Conservation (phyloP, 306 rosid genomes). For the Sophora flavescens region DNA sequence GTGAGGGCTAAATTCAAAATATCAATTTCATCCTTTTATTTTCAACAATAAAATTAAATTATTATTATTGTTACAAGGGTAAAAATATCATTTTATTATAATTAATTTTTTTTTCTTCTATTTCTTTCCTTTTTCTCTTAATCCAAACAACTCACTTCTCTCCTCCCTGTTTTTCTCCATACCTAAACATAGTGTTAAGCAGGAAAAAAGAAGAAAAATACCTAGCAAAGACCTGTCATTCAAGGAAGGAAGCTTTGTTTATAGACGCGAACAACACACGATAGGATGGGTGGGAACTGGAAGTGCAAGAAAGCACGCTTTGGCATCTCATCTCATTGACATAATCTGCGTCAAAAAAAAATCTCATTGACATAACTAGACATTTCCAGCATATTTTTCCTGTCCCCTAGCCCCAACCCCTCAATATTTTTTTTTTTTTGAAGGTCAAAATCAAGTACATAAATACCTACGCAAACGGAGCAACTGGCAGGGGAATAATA, state of each 20-base stretch:
- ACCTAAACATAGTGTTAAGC: too few relatives aligned
- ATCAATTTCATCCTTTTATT: too few relatives aligned
- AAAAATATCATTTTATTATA: too few relatives aligned
- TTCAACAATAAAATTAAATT: too few relatives aligned
- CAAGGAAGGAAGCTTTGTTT: background rate
- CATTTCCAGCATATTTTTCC: slow-evolving; percentile 37
- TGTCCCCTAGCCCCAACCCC: slow-evolving; percentile 5
- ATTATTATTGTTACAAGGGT: too few relatives aligned
- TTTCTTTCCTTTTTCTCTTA: too few relatives aligned
- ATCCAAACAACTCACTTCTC: too few relatives aligned
- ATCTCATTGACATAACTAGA: background rate
- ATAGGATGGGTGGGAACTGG: slow-evolving; percentile 14
- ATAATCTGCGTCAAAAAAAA: too few relatives aligned
- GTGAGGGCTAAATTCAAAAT: too few relatives aligned
- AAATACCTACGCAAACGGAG: background rate
- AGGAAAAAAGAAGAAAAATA: background rate
- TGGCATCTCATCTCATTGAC: background rate
- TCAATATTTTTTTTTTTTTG: background rate
- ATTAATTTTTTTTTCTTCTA: too few relatives aligned
- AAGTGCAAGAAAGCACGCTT: slow-evolving; percentile 3
- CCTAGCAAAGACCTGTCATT: too few relatives aligned
- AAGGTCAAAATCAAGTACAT: background rate
- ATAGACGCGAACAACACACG: slow-evolving; percentile 25
- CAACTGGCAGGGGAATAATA: slow-evolving; percentile 9
- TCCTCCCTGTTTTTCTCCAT: too few relatives aligned